phyloP scores from a whole-genome alignment of 208 protist species.

The Leishmania mexicana region DNA sequence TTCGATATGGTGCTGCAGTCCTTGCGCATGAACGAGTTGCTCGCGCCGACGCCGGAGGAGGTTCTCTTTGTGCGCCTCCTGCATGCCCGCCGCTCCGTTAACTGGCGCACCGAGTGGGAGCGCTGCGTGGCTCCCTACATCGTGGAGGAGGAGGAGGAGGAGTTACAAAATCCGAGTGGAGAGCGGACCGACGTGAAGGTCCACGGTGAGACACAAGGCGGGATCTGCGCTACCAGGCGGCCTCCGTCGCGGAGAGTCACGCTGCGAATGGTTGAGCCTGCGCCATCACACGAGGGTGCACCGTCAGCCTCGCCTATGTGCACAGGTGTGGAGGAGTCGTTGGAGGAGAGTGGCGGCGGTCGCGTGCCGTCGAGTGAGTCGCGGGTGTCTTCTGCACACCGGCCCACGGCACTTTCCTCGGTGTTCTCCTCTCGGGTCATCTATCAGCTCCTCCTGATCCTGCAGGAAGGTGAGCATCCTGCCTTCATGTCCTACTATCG shows the following conservation, averaged over 20 bases:
- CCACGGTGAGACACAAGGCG: background rate
- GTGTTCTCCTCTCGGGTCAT: conserved; percentile 63
- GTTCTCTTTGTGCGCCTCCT: conserved; percentile 64
- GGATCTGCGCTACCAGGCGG: background rate
- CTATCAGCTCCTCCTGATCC: conserved; percentile 55
- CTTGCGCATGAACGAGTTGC: conserved; percentile 52
- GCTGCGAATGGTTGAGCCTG: background rate
- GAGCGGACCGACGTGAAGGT: background rate
- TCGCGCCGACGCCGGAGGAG: conserved; percentile 58
- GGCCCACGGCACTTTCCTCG: background rate
- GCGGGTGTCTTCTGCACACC: background rate
- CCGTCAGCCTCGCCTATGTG: background rate
- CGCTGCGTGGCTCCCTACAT: conserved; percentile 25
- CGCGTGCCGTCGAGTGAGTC: background rate
- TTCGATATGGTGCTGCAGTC: conserved; percentile 65
- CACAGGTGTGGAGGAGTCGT: background rate
- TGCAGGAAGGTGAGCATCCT: conserved; percentile 74
- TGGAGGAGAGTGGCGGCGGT: background rate
- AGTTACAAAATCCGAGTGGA: background rate
- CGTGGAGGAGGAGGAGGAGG: background rate
- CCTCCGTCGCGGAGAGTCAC: background rate
- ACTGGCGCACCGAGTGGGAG: conserved; percentile 49
- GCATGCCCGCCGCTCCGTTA: conserved; percentile 55
- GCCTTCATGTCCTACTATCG: conserved; percentile 73
- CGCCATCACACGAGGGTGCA: background rate